phyloP scores from a whole-genome alignment of 2,329 filamentous ascomycete genomes.

The Colletotrichum sojae region DNA sequence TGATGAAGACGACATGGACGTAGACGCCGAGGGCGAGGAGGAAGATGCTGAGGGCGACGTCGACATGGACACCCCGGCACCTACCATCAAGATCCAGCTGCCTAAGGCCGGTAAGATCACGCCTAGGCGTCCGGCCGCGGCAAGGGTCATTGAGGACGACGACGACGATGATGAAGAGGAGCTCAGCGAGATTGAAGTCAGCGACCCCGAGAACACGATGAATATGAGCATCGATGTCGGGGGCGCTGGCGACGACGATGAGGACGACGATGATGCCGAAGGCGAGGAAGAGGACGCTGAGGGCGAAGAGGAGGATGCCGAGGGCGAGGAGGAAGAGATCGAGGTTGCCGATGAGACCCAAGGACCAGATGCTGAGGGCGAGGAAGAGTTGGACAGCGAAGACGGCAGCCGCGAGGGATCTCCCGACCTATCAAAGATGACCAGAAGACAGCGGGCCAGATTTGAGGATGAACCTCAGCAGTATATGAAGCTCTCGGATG shows the following conservation, averaged over 20 bases:
- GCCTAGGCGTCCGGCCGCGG: constrained; percentile 38
- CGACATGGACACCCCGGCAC: constrained; percentile 58
- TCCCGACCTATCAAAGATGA: constrained; percentile 72
- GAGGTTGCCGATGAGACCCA: constrained; percentile 46
- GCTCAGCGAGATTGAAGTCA: constrained; percentile 45
- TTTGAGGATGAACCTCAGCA: constrained; percentile 70
- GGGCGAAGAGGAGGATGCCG: constrained; percentile 53
- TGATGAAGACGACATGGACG: constrained; percentile 58
- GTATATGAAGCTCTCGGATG: constrained; percentile 73
- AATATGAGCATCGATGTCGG: constrained; percentile 52
- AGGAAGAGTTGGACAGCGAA: constrained; percentile 61
- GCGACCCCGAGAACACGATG: constrained; percentile 46
- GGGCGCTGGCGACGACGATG: constrained; percentile 47
- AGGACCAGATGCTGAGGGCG: constrained; percentile 55
- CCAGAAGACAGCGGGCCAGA: constrained; percentile 71
- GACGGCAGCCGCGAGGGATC: constrained; percentile 64
- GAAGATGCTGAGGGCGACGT: constrained; percentile 58
- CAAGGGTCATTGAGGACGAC: constrained; percentile 42
- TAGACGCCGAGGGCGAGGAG: constrained; percentile 48
- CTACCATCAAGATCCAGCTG: constrained; percentile 41
- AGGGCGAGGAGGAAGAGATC: constrained; percentile 57
- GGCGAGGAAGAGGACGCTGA: constrained; percentile 60
- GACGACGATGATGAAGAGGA: constrained; percentile 43
- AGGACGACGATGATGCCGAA: constrained; percentile 50
- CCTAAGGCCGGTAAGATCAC: constrained; percentile 39